These are phyloP conservation scores for Penicillium mononematosum DNA, from an alignment of 495 filamentous ascomycete genomes.

Conservation along the genomic window DNA sequence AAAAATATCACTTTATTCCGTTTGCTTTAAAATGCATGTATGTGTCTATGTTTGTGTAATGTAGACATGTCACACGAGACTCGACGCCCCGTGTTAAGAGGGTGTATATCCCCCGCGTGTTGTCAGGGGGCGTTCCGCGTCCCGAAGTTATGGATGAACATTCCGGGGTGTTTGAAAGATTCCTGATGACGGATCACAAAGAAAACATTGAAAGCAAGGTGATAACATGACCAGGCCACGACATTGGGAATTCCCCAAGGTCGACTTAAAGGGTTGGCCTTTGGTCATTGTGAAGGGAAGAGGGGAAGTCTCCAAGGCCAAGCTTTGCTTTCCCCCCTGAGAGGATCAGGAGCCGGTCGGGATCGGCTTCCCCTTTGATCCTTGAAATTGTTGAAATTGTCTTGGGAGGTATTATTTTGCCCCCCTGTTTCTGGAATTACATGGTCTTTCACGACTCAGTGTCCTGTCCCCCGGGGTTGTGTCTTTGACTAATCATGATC, in stretches of 20 bases:
- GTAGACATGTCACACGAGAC: background rate
- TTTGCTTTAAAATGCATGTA: background rate
- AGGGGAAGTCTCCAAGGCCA: background rate
- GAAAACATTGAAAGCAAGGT: background rate
- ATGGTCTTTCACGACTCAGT: background rate
- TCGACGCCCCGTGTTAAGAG: background rate
- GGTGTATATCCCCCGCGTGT: background rate
- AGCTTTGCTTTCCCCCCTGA: constrained; percentile 3
- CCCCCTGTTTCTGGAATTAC: background rate
- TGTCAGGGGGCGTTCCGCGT: constrained; percentile 15
- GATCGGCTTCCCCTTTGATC: background rate
- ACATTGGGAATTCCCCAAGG: background rate
- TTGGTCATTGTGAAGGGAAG: background rate
- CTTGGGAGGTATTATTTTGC: background rate
- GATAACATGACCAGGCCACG: background rate
- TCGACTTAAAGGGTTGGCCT: background rate
- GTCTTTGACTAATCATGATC: background rate
- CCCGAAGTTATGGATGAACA: constrained; percentile 23
- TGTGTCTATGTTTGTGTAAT: too few relatives aligned
- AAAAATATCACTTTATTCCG: background rate
- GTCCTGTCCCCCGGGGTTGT: background rate
- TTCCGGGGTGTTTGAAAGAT: constrained; percentile 20
- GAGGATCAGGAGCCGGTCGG: background rate
- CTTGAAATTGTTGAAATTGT: background rate
- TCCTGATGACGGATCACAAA: constrained; percentile 21